phyloP scores from a whole-genome alignment of 805 yeast species.

The Lipomyces chichibuensis region DNA sequence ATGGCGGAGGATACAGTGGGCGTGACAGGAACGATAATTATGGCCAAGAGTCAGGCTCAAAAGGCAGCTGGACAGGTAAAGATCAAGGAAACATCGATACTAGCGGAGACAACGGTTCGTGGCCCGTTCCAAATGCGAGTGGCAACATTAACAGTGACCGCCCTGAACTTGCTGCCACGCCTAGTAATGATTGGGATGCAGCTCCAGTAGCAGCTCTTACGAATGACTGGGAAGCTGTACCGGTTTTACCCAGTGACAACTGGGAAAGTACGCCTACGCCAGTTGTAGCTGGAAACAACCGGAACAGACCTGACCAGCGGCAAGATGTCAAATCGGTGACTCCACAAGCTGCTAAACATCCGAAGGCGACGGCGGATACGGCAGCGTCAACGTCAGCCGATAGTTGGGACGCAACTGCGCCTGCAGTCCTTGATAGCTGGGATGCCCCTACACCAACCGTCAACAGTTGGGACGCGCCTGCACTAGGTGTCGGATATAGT shows the following conservation, averaged over 20 bases:
- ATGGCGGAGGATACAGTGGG: neutral
- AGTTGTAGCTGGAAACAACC: neutral
- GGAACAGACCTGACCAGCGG: neutral
- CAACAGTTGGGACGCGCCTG: neutral
- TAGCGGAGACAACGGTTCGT: neutral
- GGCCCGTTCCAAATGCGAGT: neutral
- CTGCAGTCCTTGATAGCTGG: neutral
- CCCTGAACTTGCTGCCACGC: neutral
- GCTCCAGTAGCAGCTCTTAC: neutral
- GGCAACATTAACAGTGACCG: neutral
- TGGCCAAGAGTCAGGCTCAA: neutral
- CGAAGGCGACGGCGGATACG: no score
- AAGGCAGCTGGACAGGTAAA: neutral
- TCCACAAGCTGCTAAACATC: neutral
- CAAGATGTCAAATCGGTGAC: neutral
- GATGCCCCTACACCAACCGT: neutral
- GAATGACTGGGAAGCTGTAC: neutral
- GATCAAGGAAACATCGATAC: neutral
- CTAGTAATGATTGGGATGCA: conserved; percentile 1
- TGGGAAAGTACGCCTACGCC: conserved; percentile 7
- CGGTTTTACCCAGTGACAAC: neutral
- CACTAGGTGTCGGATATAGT: neutral
- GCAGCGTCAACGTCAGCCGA: neutral
- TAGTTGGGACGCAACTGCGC: neutral
- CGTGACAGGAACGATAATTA: neutral